Evolutionary conservation across 2,329 filamentous ascomycete genomes (phyloP).

Genomic region (Hymenoscyphus occultus): DNA sequence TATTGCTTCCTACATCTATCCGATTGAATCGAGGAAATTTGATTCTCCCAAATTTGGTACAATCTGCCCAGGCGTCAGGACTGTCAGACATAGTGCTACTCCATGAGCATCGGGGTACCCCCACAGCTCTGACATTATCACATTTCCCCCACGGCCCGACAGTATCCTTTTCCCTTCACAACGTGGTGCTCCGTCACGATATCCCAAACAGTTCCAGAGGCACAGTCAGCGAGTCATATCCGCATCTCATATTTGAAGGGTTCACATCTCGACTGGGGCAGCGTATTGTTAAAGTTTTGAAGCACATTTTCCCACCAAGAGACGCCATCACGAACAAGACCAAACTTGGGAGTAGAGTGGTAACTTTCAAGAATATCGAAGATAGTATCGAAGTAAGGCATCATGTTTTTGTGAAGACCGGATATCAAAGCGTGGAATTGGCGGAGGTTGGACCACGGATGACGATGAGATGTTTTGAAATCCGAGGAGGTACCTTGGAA

Average conservation of each 20-base stretch:
- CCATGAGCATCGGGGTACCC: conserved; percentile 89
- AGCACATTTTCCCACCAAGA: conserved; percentile 89
- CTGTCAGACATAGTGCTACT: conserved; percentile 83
- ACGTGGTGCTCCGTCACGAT: conserved; percentile 88
- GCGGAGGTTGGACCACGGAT: conserved; percentile 90
- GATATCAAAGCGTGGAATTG: conserved; percentile 83
- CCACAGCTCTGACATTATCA: conserved; percentile 82
- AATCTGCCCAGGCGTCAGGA: conserved; percentile 74
- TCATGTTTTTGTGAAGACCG: conserved; percentile 90
- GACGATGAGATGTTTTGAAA: conserved; percentile 97
- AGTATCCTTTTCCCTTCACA: conserved; percentile 83
- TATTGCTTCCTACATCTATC: conserved; percentile 80
- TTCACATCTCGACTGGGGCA: conserved; percentile 79
- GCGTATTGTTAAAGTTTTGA: conserved; percentile 83
- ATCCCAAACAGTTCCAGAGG: conserved; percentile 85
- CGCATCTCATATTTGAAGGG: conserved; percentile 92
- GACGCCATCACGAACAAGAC: conserved; percentile 67
- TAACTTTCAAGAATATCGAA: conserved; percentile 92
- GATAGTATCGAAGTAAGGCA: conserved; percentile 92
- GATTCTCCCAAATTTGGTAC: conserved; percentile 79
- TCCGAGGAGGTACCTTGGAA: conserved; percentile 84
- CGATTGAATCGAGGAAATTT: conserved; percentile 89
- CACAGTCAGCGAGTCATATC: conserved; percentile 88
- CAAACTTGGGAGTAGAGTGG: conserved; percentile 82
- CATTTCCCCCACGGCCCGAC: conserved; percentile 89